Evolutionary conservation across 352 stramenopile species (phyloP).

Genomic region (Globisporangium heterothallicum): DNA sequence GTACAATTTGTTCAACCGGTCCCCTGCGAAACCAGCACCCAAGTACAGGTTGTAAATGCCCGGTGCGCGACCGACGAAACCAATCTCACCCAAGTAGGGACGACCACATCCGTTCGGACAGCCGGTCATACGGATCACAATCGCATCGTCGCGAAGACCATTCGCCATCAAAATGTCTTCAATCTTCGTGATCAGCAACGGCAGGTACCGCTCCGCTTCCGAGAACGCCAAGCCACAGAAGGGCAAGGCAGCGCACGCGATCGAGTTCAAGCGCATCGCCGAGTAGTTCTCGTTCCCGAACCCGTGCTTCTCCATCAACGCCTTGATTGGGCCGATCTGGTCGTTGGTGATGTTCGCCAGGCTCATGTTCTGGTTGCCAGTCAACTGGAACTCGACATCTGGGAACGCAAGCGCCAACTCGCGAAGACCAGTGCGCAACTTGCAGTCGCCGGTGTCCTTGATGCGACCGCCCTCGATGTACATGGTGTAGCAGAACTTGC

Average conservation of each 20-base stretch:
- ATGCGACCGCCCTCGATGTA: conserved; percentile 89
- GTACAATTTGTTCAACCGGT: conserved; percentile 82
- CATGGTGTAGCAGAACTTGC: conserved; percentile 79
- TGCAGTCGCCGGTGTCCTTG: conserved; percentile 85
- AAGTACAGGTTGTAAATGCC: conserved; percentile 98
- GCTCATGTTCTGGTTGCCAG: conserved; percentile 95
- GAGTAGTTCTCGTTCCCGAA: conserved; percentile 86
- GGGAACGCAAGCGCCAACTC: conserved; percentile 90
- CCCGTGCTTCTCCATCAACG: conserved; percentile 88
- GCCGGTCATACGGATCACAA: conserved; percentile 97
- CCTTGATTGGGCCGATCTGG: conserved; percentile 89
- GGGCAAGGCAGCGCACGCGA: conserved; percentile 94
- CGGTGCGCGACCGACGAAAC: conserved; percentile 94
- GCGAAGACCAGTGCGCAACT: conserved; percentile 88
- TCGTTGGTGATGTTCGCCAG: conserved; percentile 90
- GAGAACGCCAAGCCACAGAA: conserved; percentile 97
- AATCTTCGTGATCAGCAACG: conserved; percentile 91
- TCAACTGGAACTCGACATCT: conserved; percentile 91
- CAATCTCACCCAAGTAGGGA: conserved; percentile 97
- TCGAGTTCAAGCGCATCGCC: conserved; percentile 80
- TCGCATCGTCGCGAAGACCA: conserved; percentile 92
- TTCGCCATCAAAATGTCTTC: conserved; percentile 87
- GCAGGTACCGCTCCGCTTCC: conserved; percentile 94
- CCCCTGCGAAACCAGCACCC: conserved; percentile 75
- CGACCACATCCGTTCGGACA: conserved; percentile 97